Evolutionary conservation across 2,329 filamentous ascomycete genomes (phyloP), one percentile per base, ranked within the genome.

Genomic region (Coniochaeta prunicola): DNA sequence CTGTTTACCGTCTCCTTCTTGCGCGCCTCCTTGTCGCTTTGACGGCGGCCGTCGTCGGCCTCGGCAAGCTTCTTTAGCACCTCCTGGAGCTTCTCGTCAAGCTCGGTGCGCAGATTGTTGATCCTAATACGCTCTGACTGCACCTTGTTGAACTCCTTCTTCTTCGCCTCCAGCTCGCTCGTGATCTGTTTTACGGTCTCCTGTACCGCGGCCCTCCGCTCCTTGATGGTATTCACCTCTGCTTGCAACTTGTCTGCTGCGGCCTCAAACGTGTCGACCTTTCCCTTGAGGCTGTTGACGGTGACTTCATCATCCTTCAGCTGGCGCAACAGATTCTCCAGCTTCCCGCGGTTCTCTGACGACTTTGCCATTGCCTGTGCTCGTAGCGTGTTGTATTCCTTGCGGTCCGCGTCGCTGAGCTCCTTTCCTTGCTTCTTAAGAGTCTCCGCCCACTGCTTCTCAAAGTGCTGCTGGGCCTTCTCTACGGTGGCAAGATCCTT

Each of bases 291-390:
- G 63, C 89, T 96, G 68, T 90, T 93, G 61, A 93, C 89, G 0
- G 92, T 94, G 60, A 96, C 92, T 62, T 93, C 89, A 67, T 97
- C 92, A 0, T 91, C 94, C 74, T 93, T 96, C 61, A 91, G 81
- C 69, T 97, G 91, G 24, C 92, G 91, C 59, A 86, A 83, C n/a
- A 97, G 82, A 63, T 92, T 91, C 72, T 96, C 90, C 40, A 96
- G 81, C 65, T 91, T 90, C 63, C 88, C 83, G 69, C 94, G 90
- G 66, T 96, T 90, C 9, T 84, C 82, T 8, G 92, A 89, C 30
- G 91, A 89, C 63, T 88, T 89, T 64, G 90, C 87, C 71, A 90
- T 91, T 61, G 96, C 91, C 68, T 97, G 89, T 63, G 90, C 86
- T 60, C 89, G 89, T 53, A 99, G 84, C 48, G 81, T 82, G 68